Evolutionary conservation across 2,329 filamentous ascomycete species (phyloP).

Genomic region (Cladophialophora yegresii): DNA sequence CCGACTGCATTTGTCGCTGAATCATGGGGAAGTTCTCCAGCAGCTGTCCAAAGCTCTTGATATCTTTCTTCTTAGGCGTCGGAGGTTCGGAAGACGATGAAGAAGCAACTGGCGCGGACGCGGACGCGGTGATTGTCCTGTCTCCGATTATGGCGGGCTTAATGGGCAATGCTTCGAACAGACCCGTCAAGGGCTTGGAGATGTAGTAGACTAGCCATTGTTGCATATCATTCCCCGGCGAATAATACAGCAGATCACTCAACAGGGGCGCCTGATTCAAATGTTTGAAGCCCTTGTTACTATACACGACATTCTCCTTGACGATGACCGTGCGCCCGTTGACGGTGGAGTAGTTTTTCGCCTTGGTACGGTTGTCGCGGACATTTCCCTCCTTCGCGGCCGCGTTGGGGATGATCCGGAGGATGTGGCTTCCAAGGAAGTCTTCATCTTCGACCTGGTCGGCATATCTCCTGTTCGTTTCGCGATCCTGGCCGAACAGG

Average conservation of each 20-base stretch:
- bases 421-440: conserved; percentile 93
- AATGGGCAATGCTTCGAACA: conserved; percentile 68
- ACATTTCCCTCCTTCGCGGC: conserved; percentile 64
- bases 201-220: conserved; percentile 98
- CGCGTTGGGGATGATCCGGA: conserved; percentile 69
- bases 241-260: conserved; percentile 82
- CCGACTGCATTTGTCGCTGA: conserved; percentile 90
- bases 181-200: conserved; percentile 80
- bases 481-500: conserved; percentile 81
- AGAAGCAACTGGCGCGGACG: conserved; percentile 21
- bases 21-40: conserved; percentile 93
- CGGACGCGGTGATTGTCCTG: conserved; percentile 32
- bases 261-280: conserved; percentile 86
- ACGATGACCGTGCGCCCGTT: conserved; percentile 93
- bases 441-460: conserved; percentile 89
- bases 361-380: conserved; percentile 86
- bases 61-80: conserved; percentile 76
- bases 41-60: conserved; percentile 86
- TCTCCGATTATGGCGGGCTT: conserved; percentile 34
- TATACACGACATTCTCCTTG: conserved; percentile 90
- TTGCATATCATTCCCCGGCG: conserved; percentile 81
- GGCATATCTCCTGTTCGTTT: conserved; percentile 72
- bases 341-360: conserved; percentile 87
- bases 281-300: conserved; percentile 95
- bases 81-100: conserved; percentile 40